Percentiles rank a stretch among this genome's conserved stretches.
Evolutionary conservation across 768 basidiomycete species (phyloP).

Genomic region (Phaeolepiota aurea): DNA sequence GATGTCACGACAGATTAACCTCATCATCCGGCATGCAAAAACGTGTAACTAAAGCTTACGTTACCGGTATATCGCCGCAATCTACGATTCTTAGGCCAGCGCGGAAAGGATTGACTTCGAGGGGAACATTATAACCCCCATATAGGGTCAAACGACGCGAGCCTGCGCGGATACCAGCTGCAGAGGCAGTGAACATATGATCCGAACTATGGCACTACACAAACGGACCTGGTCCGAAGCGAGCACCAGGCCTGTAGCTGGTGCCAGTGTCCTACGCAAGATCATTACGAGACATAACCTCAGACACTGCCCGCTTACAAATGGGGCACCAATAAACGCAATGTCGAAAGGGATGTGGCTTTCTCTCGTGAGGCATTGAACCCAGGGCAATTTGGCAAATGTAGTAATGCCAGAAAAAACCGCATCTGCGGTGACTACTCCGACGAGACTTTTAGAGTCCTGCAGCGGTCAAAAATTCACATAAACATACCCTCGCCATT

Average conservation of each 20-base stretch:
- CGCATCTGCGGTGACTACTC: conserved; percentile 66
- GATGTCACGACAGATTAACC: conserved; percentile 1
- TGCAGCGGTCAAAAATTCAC: neutral
- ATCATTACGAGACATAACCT: neutral
- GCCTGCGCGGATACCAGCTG: conserved; percentile 69
- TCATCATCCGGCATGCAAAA: neutral
- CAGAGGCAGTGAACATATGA: conserved; percentile 2
- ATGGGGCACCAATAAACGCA: conserved; percentile 75
- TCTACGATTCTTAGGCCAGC: conserved; percentile 64
- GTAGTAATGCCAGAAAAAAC: conserved; percentile 79
- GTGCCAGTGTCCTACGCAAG: conserved; percentile 54
- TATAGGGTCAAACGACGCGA: conserved; percentile 68
- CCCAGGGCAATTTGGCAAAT: conserved; percentile 84
- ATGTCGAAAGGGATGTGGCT: conserved; percentile 60
- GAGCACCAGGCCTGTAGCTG: conserved; percentile 75
- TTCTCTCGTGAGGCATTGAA: conserved; percentile 65
- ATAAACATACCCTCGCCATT: conserved; percentile 44
- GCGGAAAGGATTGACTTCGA: conserved; percentile 64
- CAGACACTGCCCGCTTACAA: conserved; percentile 32
- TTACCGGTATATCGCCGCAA: conserved; percentile 73
- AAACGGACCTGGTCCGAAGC: conserved; percentile 59
- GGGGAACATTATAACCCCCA: conserved; percentile 73
- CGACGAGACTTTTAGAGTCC: conserved; percentile 1
- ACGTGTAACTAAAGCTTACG: conserved; percentile 20
- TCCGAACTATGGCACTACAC: conserved; percentile 1